Base-by-base conservation (phyloP, 768 basidiomycete species). In the Coprinopsis sp. region DNA sequence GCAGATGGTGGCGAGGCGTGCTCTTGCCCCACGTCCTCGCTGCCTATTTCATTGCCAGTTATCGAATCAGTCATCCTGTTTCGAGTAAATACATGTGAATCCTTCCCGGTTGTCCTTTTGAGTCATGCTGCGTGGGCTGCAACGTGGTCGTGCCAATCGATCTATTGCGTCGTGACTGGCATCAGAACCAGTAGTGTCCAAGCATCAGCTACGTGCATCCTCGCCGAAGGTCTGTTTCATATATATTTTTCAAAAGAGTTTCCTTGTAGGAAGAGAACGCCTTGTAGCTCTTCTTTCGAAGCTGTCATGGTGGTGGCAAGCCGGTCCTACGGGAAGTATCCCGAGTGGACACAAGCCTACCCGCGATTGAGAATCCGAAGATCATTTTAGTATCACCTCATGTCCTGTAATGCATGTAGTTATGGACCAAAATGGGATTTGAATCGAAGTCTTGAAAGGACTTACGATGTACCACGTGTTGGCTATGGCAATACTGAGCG, bases 281-380 rank as follows among this genome's bases (percentile, higher is more conserved):
- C 21, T 39, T 19, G 21, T 18, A 8, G 11, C 11, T 5, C 22
- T 23, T 39, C 22, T 39, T 39, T 39, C 37, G 37, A 39, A 39
- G 37, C 18, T 39, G 37, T 23, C 37, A 18, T 39, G n/a, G n/a
- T 39, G 22, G 22, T 11, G 6, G 21, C 8, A 19, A 21, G 25
- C 37, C 37, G 37, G 37, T 39, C 37, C 37, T 39, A 23, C 37
- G 37, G 37, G 37, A 23, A 39, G 11, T 39, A 21, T 39, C 11
- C 37, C 37, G 37, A 39, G 25, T 23, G 37, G 25, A 39, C 16
- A 23, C 37, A 21, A 23, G 7, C 13, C 34, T 39, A 23, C 37
- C 37, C 37, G 37, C 37, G 37, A 39, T 39, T 39, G 34, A 42
- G 40, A 30, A 42, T 42, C 40, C 19, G 40, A 28, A 42, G 40